Percentiles rank a stretch among this genome's conserved stretches.
Evolutionary conservation across 1,284 basidiomycete genomes (phyloP).

Genomic region (Calocybe gambosa): DNA sequence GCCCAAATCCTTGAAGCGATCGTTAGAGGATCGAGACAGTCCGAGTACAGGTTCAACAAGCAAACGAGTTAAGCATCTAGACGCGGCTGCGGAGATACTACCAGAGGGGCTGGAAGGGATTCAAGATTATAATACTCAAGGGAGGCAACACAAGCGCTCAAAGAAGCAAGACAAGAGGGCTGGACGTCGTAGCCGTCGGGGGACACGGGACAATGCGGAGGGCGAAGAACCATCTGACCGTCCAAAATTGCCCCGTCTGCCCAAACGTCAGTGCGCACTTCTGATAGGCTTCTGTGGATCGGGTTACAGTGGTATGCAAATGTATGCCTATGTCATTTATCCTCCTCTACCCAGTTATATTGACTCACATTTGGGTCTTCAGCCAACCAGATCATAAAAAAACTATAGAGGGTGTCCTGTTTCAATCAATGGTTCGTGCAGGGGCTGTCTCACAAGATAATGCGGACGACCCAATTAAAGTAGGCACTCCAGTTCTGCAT

Average conservation of each 20-base stretch:
- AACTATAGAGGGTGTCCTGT: conserved; percentile 92
- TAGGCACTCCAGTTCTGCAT: conserved; percentile 22
- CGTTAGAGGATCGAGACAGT: conserved; percentile 6
- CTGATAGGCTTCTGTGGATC: conserved; percentile 77
- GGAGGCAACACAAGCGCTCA: conserved; percentile 17
- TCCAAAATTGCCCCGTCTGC: conserved; percentile 46
- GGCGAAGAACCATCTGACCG: conserved; percentile 16
- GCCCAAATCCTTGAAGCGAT: conserved; percentile 10
- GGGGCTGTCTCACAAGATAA: conserved; percentile 94
- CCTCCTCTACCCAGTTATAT: conserved; percentile 3
- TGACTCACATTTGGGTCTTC: conserved; percentile 5
- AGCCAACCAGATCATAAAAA: conserved; percentile 53
- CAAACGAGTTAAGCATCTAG: conserved; percentile 12
- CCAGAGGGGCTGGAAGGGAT: neutral
- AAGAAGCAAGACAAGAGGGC: conserved; percentile 21
- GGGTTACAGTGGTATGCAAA: conserved; percentile 92
- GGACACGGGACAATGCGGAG: conserved; percentile 25
- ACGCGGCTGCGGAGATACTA: neutral
- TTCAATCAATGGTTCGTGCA: conserved; percentile 81
- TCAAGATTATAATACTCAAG: neutral
- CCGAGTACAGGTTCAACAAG: conserved; percentile 6
- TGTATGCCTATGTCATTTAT: conserved; percentile 47
- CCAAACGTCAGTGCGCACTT: conserved; percentile 70
- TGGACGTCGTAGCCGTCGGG: conserved; percentile 23
- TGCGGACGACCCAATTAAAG: conserved; percentile 86